Conservation (phyloP, 768 basidiomycete genomes). For the Pleurotus citrinopileatus region DNA sequence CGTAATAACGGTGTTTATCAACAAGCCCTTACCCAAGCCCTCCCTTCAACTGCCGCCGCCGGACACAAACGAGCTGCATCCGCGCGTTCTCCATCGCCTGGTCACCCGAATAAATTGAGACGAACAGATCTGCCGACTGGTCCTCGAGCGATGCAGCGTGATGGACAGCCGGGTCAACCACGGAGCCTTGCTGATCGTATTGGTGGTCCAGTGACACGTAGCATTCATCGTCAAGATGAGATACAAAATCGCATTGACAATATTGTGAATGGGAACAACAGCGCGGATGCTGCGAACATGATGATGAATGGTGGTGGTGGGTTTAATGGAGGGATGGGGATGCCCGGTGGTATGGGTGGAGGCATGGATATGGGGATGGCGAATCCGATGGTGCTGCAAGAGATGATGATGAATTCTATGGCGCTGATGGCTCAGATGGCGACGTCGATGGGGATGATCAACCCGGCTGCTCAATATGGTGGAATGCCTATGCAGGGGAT, state of each 20-base stretch:
- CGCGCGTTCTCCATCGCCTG: conserved; percentile 64
- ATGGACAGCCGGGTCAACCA: conserved; percentile 31
- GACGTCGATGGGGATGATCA: conserved; percentile 75
- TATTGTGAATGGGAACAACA: conserved; percentile 57
- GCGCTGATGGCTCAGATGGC: conserved; percentile 94
- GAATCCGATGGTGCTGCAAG: conserved; percentile 76
- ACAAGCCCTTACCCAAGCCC: conserved; percentile 67
- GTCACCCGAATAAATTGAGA: conserved; percentile 66
- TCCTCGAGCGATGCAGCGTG: conserved; percentile 77
- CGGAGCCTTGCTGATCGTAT: conserved; percentile 82
- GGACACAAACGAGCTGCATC: conserved; percentile 66
- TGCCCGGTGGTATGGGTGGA: conserved; percentile 11
- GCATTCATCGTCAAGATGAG: conserved; percentile 51
- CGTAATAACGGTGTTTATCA: conserved; percentile 64
- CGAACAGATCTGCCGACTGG: conserved; percentile 80
- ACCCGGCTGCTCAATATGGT: conserved; percentile 55
- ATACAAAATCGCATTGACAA: conserved; percentile 76
- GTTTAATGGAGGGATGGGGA: conserved; percentile 20
- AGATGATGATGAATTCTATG: conserved; percentile 92
- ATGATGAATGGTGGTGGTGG: conserved; percentile 46
- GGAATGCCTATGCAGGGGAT: conserved; percentile 60
- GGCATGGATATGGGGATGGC: conserved; percentile 62
- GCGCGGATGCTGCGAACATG: conserved; percentile 51
- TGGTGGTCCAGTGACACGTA: conserved; percentile 47
- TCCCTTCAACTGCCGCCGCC: conserved; percentile 45